Base-by-base conservation (phyloP, 2,329 filamentous ascomycete species). In the Fusarium bulbicola region DNA sequence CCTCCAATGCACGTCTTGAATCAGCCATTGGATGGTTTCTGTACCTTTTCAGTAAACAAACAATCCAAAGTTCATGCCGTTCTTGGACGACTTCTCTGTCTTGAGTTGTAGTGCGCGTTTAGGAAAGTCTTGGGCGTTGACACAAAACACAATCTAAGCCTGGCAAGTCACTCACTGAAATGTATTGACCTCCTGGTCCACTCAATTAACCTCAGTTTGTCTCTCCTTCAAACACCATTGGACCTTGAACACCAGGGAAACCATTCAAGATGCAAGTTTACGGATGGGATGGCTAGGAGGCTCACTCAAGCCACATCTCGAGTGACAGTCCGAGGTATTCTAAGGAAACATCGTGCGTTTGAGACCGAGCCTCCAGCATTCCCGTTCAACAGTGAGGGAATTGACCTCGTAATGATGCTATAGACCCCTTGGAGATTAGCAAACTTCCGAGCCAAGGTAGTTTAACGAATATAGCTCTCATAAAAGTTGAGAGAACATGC, bases 211-310 rank as follows among this genome's bases (percentile, higher is more conserved):
- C 49, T 65, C 58, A 46, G 50, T 54, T 57, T 72, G 69, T 72
- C 68, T 72, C 64, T 61, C 40, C 37, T 58, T 72, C 68, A 72
- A 72, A 72, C 69, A 59, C 39, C 30, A 63, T 43, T 72, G 53
- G 59, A 24, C 14, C 30, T 43, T 63, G 16, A 57, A 61, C 34
- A 24, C 50, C 10, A 56, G 39, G 34, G 42, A 36, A 56, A 59
- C 32, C 36, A 49, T 18, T 24, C 43, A 59, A 32, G 39, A 53
- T 57, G 52, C 21, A 39, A 39, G n/a, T 16, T 11, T 47, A 53
- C 32, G n/a, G 30, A 61, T 36, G 30, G 14, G 28, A 59, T 34
- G 28, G 20, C 39, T 50, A 43, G 18, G 36, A 36, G 30, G 28
- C 21, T 34, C 21, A 36, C 21, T 26, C 18, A 36, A 30, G 20